Evolutionary conservation across 192 early-diverging fungal species (phyloP), one percentile per base, ranked within the genome.

Genomic region (Phlyctochytrium planicorne): DNA sequence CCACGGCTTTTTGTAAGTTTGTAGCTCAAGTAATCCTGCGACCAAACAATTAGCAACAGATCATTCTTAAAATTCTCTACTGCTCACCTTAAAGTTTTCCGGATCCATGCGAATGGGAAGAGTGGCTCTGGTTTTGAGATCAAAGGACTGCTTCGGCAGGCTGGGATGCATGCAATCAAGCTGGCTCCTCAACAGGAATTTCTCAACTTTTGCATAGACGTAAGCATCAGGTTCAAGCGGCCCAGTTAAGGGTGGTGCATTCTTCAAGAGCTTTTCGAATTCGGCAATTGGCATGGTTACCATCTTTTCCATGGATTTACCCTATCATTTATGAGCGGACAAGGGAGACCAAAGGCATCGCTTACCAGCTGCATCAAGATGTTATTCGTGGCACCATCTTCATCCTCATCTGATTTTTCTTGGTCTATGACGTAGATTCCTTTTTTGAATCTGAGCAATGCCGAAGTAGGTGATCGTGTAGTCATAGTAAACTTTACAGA

Each of bases 71-170:
- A 78, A 36, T 36, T 1, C 17, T 0, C 24, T 16, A 17, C 31
- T n/a, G 32, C 75, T 68, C 63, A 86, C 82, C 56, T 84, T 72
- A 74, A 92, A 91, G 70, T 93, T 90, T 12, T 82, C 73, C 31
- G 89, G 67, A 69, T 94, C 90, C 81, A 96, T 86, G 32, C 95
- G 87, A 32, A 96, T 80, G 0, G 90, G 84, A 30, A 94, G 78
- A 17, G 87, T 84, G 0, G 93, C 94, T 20, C 95, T 85, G 0
- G 93, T 95, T 67, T 98, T 98, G 1, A 98, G 74, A 78, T 98
- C 95, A 82, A 98, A 98, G 1, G 90, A 90, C 29, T 82, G 83
- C 24, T 85, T 83, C 17, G 91, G 91, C 23, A 97, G 77, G 29
- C 86, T 73, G 29, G 84, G 73, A 69, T 95, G 84, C 37, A 85